phyloP scores from a whole-genome alignment of 2,329 filamentous ascomycete genomes.

The Davidsoniella australis region DNA sequence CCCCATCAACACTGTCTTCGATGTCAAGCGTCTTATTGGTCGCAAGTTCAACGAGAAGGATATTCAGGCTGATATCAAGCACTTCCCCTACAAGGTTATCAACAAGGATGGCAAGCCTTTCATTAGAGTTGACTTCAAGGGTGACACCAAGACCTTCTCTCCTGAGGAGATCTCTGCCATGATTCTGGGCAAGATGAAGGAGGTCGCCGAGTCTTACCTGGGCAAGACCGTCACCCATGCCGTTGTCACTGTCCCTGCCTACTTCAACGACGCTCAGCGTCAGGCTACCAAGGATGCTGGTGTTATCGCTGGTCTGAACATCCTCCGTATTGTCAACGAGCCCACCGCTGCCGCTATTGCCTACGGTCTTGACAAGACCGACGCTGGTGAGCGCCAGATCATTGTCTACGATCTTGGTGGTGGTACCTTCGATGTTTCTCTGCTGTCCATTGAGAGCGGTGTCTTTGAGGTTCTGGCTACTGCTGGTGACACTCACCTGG shows the following conservation, averaged over 20 bases:
- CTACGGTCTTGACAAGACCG: constrained; percentile 80
- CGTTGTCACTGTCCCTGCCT: constrained; percentile 87
- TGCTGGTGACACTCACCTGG: constrained; percentile 90
- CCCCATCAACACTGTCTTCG: constrained; percentile 59
- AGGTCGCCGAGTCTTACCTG: constrained; percentile 61
- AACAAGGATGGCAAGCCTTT: constrained; percentile 81
- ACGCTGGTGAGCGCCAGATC: constrained; percentile 65
- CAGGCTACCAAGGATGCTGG: constrained; percentile 94
- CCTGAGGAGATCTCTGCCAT: constrained; percentile 69
- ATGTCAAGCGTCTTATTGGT: constrained; percentile 74
- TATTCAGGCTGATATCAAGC: constrained; percentile 86
- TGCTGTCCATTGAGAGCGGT: constrained; percentile 78
- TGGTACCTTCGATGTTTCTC: constrained; percentile 88
- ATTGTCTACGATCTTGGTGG: constrained; percentile 88
- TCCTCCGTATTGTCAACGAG: constrained; percentile 93
- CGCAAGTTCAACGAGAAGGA: constrained; percentile 73
- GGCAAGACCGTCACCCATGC: constrained; percentile 73
- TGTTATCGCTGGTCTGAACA: constrained; percentile 79
- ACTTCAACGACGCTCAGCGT: constrained; percentile 97
- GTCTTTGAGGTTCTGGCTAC: constrained; percentile 91
- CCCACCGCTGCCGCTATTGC: constrained; percentile 90
- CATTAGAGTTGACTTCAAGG: constrained; percentile 56
- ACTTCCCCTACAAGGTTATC: constrained; percentile 92
- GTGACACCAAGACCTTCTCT: constrained; percentile 53
- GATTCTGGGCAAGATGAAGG: constrained; percentile 74